Evolutionary conservation across 208 protist species (phyloP).

Genomic region (Wallacemonas sp.): DNA sequence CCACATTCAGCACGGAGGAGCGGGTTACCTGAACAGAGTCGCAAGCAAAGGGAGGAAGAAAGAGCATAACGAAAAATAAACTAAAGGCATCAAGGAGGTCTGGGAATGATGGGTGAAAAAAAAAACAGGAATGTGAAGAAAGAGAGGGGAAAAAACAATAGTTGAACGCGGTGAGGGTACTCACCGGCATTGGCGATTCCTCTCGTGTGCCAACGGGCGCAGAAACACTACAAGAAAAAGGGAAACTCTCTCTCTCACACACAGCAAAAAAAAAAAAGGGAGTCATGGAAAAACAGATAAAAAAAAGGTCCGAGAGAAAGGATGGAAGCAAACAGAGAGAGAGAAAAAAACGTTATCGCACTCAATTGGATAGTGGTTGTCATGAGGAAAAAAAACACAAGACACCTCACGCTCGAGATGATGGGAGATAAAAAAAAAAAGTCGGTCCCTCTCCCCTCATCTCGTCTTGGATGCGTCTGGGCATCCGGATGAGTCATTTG

Average conservation of each 20-base stretch:
- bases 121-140: neutral
- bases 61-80: conserved; percentile 9
- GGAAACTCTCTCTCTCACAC: no score
- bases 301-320: neutral
- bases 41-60: neutral
- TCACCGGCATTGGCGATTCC: no score
- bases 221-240: conserved; percentile 7
- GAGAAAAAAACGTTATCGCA: conserved; percentile 2
- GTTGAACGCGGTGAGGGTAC: no score
- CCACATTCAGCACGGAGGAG: no score
- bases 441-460: no score
- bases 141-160: conserved; percentile 8
- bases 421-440: no score
- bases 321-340: conserved; percentile 9
- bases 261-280: neutral
- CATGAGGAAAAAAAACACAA: conserved; percentile 11
- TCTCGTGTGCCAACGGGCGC: no score
- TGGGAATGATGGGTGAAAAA: neutral
- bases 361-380: conserved; percentile 1
- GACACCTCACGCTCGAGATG: no score
- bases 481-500: no score
- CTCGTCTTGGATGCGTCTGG: no score
- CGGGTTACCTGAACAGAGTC: neutral
- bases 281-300: conserved; percentile 12
- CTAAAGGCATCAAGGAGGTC: neutral